Conservation (phyloP, 805 yeast species). For the Kuraishia cidri region DNA sequence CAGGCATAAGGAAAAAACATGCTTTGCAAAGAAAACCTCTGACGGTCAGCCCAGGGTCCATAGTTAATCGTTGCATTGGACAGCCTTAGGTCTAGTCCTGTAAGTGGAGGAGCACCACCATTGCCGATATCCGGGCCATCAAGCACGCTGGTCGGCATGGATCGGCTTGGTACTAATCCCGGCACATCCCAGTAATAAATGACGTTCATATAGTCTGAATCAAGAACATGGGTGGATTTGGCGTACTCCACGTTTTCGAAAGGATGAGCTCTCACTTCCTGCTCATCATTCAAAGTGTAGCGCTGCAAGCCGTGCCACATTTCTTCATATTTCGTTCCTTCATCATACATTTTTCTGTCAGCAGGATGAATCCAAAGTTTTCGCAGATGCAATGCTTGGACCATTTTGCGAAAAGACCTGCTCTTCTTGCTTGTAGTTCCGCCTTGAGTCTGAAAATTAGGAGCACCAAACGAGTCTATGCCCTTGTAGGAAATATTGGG, state of each 20-base stretch:
- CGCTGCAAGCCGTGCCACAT: slow-evolving; percentile 74
- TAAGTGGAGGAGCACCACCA: slow-evolving; percentile 46
- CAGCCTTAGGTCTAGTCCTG: slow-evolving; percentile 52
- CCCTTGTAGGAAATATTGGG: slow-evolving; percentile 57
- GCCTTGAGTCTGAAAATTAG: background rate
- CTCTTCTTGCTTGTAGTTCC: background rate
- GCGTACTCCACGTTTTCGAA: slow-evolving; percentile 67
- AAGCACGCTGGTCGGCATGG: slow-evolving; percentile 18
- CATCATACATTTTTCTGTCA: background rate
- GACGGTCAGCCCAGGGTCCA: slow-evolving; percentile 96
- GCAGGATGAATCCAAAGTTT: too few species aligned
- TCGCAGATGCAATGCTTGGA: too few species aligned
- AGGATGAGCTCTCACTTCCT: too few species aligned
- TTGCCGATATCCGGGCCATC: slow-evolving; percentile 51
- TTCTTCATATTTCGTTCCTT: slow-evolving; percentile 3
- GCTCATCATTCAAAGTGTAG: slow-evolving; percentile 37
- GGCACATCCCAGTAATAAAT: slow-evolving; percentile 66
- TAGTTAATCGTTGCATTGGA: slow-evolving; percentile 62
- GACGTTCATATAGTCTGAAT: slow-evolving; percentile 45
- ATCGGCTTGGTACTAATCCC: slow-evolving; percentile 43
- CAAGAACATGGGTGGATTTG: slow-evolving; percentile 60
- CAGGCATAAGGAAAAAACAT: slow-evolving; percentile 62
- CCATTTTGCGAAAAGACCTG: background rate
- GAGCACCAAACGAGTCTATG: slow-evolving; percentile 3
- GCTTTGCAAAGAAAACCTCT: slow-evolving; percentile 54